A percentile compares a stretch with the other conserved stretches of the same genome.
Conservation (phyloP, 2,329 filamentous ascomycete genomes). For the Pseudocercospora macadamiae region DNA sequence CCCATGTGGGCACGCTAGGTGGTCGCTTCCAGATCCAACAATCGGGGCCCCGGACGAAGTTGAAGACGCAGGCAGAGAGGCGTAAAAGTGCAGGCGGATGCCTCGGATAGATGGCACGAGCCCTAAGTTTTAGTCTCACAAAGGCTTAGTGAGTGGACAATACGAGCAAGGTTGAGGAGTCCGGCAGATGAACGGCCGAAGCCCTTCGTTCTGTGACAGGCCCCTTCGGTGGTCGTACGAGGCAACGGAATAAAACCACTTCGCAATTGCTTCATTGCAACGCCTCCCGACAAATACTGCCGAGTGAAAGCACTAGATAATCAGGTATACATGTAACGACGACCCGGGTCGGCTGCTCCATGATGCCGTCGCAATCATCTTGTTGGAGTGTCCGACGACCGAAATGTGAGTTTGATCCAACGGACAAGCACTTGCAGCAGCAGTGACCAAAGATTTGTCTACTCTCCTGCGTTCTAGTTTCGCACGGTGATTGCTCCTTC, state of each 20-base stretch:
- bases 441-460: background rate
- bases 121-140: conserved; percentile 9
- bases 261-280: background rate
- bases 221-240: conserved; percentile 3
- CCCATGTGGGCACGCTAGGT: background rate
- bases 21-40: background rate
- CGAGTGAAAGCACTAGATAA: no score
- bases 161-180: background rate
- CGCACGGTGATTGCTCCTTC: no score
- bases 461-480: no score
- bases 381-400: no score
- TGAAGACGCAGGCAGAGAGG: background rate
- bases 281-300: background rate
- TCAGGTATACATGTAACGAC: background rate
- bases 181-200: conserved; percentile 6
- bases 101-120: conserved; percentile 13
- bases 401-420: no score
- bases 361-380: no score
- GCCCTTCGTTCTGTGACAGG: conserved; percentile 9
- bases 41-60: background rate
- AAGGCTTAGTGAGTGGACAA: background rate
- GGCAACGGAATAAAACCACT: background rate
- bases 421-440: no score
- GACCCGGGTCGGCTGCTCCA: no score
- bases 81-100: background rate